Evolutionary conservation across 352 stramenopile genomes (phyloP).

Genomic region (Aphanomyces euteiches): DNA sequence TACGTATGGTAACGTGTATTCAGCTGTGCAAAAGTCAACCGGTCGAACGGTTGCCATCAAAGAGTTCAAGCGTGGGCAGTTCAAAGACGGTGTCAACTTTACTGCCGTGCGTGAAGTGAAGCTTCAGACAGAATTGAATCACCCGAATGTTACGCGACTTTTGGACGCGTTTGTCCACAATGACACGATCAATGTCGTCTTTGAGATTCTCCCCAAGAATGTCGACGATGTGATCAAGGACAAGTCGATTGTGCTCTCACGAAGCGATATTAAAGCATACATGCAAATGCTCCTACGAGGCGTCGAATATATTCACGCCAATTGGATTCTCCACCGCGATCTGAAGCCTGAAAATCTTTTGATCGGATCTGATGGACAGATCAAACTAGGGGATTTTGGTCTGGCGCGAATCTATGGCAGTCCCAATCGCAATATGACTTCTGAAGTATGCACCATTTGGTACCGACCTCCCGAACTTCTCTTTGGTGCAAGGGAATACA

Average conservation of each 20-base stretch:
- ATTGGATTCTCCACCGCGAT: slow-evolving; percentile 83
- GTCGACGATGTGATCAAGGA: slow-evolving; percentile 87
- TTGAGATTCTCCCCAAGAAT: slow-evolving; percentile 83
- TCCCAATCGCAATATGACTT: slow-evolving; percentile 85
- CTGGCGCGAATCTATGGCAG: slow-evolving; percentile 80
- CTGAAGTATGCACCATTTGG: slow-evolving; percentile 86
- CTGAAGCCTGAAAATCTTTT: slow-evolving; percentile 87
- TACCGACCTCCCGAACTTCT: slow-evolving; percentile 86
- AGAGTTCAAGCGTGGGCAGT: slow-evolving; percentile 86
- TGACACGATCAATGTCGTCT: slow-evolving; percentile 88
- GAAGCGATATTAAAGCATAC: slow-evolving; percentile 83
- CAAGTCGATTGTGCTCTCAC: slow-evolving; percentile 79
- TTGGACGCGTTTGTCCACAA: slow-evolving; percentile 85
- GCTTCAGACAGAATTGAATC: slow-evolving; percentile 80
- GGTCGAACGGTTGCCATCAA: slow-evolving; percentile 76
- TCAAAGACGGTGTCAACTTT: slow-evolving; percentile 86
- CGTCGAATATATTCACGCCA: slow-evolving; percentile 72
- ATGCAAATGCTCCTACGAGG: slow-evolving; percentile 83
- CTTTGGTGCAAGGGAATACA: slow-evolving; percentile 82
- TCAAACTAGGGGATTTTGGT: slow-evolving; percentile 88
- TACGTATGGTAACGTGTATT: slow-evolving; percentile 86
- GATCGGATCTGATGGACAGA: slow-evolving; percentile 66
- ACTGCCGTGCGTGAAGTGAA: slow-evolving; percentile 87
- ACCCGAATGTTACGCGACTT: slow-evolving; percentile 80
- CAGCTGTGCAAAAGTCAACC: slow-evolving; percentile 70